Percentiles rank a stretch among this genome's conserved stretches.
phyloP scores from a whole-genome alignment of 768 basidiomycete species.

The Mycena leptocephala region DNA sequence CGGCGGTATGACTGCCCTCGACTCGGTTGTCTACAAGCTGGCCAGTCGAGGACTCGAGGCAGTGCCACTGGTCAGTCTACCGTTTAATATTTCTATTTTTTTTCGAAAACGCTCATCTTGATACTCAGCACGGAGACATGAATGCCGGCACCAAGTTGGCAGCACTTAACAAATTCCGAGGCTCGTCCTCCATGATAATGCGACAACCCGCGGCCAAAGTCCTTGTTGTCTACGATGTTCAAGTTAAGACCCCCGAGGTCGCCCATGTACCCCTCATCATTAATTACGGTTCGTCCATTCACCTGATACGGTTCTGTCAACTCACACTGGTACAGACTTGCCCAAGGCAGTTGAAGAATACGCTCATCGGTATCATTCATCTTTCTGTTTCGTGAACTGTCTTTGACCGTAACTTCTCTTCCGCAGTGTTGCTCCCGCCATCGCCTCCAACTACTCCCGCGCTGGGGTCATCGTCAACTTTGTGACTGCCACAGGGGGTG shows the following conservation, averaged over 20 bases:
- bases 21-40: constrained; percentile 92
- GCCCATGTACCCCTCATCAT: constrained; percentile 94
- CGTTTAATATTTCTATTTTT: not conserved
- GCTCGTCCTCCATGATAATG: constrained; percentile 69
- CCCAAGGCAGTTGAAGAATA: constrained; percentile 98
- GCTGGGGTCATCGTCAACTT: constrained; percentile 97
- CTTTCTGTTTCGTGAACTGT: not conserved
- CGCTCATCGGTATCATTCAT: constrained; percentile 81
- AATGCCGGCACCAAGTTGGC: constrained; percentile 86
- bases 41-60: constrained; percentile 90
- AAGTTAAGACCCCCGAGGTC: constrained; percentile 92
- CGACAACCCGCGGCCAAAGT: constrained; percentile 81
- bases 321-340: constrained; percentile 69
- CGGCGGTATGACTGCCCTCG: constrained; percentile 89
- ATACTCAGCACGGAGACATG: constrained; percentile 91
- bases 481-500: constrained; percentile 97
- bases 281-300: constrained; percentile 82
- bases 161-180: constrained; percentile 89
- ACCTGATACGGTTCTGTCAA: not conserved
- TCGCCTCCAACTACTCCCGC: constrained; percentile 88
- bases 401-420: constrained; percentile 25
- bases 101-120: constrained; percentile 32
- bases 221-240: constrained; percentile 94
- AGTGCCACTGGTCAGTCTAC: constrained; percentile 82
- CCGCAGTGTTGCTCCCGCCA: constrained; percentile 86